A percentile compares a stretch with the other conserved stretches of the same genome.
Evolutionary conservation across 2,329 filamentous ascomycete genomes (phyloP).

Genomic region (Dryadomyces quercus-mongolicae): DNA sequence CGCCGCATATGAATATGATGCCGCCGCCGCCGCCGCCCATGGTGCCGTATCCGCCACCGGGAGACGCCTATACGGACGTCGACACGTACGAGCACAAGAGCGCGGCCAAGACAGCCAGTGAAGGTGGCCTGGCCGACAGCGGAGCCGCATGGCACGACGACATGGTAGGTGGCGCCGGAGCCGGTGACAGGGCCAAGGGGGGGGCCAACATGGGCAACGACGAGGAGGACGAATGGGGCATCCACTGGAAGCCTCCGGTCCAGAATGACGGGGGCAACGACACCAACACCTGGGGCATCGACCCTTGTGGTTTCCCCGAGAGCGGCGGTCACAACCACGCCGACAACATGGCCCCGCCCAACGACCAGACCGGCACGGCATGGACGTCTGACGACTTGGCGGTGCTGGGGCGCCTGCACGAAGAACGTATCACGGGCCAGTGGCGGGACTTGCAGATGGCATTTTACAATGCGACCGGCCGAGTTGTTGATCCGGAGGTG

Average conservation of each 20-base stretch:
- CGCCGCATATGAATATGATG: background rate
- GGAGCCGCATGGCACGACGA: background rate
- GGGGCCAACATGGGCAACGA: background rate
- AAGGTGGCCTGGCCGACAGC: background rate
- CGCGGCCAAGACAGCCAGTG: background rate
- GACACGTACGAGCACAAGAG: background rate
- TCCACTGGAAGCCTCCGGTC: background rate
- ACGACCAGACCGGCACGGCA: too few species aligned
- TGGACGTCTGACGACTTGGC: conserved; percentile 19
- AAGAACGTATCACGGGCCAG: conserved; percentile 17
- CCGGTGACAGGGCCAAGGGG: background rate
- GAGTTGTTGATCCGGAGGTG: conserved; percentile 25
- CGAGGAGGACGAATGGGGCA: background rate
- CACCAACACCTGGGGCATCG: background rate
- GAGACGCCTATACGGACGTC: background rate
- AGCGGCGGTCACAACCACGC: background rate
- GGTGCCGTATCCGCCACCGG: background rate
- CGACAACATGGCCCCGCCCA: background rate
- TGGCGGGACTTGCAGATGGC: conserved; percentile 32
- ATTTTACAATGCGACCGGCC: conserved; percentile 30
- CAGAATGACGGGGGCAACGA: background rate
- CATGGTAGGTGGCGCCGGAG: background rate
- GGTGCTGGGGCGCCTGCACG: conserved; percentile 18
- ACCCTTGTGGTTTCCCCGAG: background rate
- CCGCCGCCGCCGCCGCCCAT: background rate